Percentiles rank a stretch among this genome's conserved stretches.
phyloP scores from a whole-genome alignment of 148 eudicot species.

The Limonium bicolor region DNA sequence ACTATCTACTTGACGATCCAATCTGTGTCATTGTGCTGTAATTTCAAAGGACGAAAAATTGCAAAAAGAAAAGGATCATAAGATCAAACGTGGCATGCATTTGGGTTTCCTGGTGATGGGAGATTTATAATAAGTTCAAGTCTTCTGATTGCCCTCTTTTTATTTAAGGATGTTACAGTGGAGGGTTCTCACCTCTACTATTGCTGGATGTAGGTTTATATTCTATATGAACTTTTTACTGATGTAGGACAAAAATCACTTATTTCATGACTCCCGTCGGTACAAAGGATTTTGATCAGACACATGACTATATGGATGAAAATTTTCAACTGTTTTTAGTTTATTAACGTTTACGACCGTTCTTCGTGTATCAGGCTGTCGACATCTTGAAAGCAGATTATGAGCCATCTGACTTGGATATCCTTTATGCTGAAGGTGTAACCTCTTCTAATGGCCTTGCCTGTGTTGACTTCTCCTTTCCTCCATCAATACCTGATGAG shows the following conservation, averaged over 20 bases:
- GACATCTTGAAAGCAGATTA: constrained; percentile 51
- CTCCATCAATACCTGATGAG: constrained; percentile 13
- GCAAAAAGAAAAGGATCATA: background rate
- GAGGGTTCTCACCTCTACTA: background rate
- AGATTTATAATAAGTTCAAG: too few relatives aligned
- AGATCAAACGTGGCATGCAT: background rate
- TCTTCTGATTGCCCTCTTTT: too few relatives aligned
- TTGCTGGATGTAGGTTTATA: background rate
- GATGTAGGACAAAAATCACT: too few relatives aligned
- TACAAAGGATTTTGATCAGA: background rate
- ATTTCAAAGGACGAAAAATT: too few relatives aligned
- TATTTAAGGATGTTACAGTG: too few relatives aligned
- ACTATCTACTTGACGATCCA: background rate
- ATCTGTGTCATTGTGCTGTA: background rate
- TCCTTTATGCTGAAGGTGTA: constrained; percentile 46
- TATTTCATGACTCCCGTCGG: too few relatives aligned
- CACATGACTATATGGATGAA: background rate
- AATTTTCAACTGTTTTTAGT: background rate
- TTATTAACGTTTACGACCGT: background rate
- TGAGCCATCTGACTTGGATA: constrained; percentile 66
- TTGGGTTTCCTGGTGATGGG: too few relatives aligned
- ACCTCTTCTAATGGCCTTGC: constrained; percentile 38
- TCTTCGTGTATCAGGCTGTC: constrained; percentile 30
- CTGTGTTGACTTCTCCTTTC: constrained; percentile 41
- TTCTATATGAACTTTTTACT: background rate